phyloP scores from a whole-genome alignment of 306 rosid species.

The Rosa persica region DNA sequence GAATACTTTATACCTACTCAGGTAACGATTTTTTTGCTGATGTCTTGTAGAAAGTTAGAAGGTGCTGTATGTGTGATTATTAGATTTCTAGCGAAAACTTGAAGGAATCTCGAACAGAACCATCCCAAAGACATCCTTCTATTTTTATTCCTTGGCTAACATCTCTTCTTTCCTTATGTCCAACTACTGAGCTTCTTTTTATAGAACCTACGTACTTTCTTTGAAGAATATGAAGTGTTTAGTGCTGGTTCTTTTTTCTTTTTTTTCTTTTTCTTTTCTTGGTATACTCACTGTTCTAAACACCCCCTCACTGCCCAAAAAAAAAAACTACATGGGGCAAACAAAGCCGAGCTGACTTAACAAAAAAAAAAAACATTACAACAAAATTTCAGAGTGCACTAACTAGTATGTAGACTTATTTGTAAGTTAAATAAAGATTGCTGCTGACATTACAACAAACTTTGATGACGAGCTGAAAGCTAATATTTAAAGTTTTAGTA shows the following conservation, averaged over 20 bases:
- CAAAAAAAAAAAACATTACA: no score
- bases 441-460: neutral
- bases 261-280: neutral
- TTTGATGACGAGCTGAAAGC: no score
- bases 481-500: no score
- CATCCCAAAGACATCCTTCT: neutral
- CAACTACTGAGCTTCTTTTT: neutral
- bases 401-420: no score
- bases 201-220: neutral
- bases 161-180: neutral
- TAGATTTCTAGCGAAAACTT: neutral
- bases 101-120: neutral
- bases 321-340: no score
- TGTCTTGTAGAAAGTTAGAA: neutral
- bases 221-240: neutral
- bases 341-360: no score
- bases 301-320: no score
- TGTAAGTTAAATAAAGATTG: neutral
- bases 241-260: neutral
- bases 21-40: constrained; percentile 41
- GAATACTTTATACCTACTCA: constrained; percentile 85
- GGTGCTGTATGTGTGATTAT: neutral
- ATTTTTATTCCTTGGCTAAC: neutral
- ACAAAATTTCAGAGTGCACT: no score
- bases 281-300: neutral